phyloP scores from a whole-genome alignment of 345 rosid species.

The Salix exigua region DNA sequence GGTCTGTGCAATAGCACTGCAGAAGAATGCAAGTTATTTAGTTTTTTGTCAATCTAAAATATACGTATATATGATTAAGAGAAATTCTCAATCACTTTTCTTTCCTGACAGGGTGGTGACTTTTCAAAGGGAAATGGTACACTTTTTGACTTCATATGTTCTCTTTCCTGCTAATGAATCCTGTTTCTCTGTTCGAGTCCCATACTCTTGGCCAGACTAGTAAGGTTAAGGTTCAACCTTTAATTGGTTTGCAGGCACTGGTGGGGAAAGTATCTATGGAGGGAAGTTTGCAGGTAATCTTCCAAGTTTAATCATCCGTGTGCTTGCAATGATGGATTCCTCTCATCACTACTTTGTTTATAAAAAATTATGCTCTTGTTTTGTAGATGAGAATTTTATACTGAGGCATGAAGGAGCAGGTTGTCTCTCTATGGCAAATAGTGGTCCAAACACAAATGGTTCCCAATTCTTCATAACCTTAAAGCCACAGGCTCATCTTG shows the following conservation, averaged over 20 bases:
- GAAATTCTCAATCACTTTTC: conserved; percentile 4
- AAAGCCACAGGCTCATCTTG: conserved; percentile 78
- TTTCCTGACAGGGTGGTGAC: conserved; percentile 84
- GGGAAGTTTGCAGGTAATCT: conserved; percentile 86
- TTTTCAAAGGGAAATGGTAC: conserved; percentile 77
- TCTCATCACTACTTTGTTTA: background rate
- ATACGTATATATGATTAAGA: background rate
- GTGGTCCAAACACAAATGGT: conserved; percentile 90
- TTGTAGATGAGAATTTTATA: conserved; percentile 87
- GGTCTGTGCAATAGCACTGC: background rate
- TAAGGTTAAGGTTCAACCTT: conserved; percentile 51
- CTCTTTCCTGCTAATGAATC: conserved; percentile 22
- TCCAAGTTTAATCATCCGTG: background rate
- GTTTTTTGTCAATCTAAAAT: background rate
- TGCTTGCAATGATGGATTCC: background rate
- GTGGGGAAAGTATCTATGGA: conserved; percentile 97
- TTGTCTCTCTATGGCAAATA: conserved; percentile 91
- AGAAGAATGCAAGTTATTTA: background rate
- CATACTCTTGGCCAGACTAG: conserved; percentile 44
- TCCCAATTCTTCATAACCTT: conserved; percentile 93
- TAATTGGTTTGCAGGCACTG: conserved; percentile 95
- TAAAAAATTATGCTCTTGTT: conserved; percentile 7
- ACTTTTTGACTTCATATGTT: conserved; percentile 24
- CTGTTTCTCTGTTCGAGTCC: conserved; percentile 37
- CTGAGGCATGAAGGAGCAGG: conserved; percentile 78